A percentile compares a stretch with the other conserved stretches of the same genome.
Evolutionary conservation across 306 rosid species (phyloP).

Genomic region (Ochetophila trinervis): DNA sequence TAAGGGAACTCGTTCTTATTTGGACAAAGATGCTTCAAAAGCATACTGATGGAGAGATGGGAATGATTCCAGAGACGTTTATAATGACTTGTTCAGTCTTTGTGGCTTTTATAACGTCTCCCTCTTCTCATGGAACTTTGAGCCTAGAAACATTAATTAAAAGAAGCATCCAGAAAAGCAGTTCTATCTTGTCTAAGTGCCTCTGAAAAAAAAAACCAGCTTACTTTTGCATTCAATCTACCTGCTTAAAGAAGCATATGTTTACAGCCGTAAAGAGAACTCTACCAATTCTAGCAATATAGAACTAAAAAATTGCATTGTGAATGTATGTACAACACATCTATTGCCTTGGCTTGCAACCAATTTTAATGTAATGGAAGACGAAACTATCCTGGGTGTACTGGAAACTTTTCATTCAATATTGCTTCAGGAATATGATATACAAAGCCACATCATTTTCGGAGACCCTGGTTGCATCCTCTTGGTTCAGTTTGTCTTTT

Average conservation of each 20-base stretch:
- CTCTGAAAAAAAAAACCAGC: conserved; percentile 44
- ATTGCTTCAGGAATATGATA: conserved; percentile 51
- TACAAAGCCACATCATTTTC: conserved; percentile 46
- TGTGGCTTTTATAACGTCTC: conserved; percentile 60
- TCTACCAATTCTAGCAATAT: conserved; percentile 29
- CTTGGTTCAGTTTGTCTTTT: conserved; percentile 85
- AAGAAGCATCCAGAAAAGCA: conserved; percentile 58
- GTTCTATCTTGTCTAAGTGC: conserved; percentile 58
- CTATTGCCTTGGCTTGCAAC: conserved; percentile 76
- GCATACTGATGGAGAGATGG: conserved; percentile 67
- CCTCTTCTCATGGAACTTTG: conserved; percentile 49
- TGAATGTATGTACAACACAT: conserved; percentile 50
- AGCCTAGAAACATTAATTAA: conserved; percentile 45
- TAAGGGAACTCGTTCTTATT: conserved; percentile 57
- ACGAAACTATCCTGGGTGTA: conserved; percentile 65
- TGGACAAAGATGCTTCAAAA: conserved; percentile 62
- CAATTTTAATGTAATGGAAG: conserved; percentile 61
- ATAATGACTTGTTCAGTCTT: conserved; percentile 58
- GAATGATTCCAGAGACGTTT: conserved; percentile 74
- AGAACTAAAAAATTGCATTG: conserved; percentile 45
- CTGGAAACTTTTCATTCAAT: conserved; percentile 73
- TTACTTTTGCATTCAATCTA: conserved; percentile 63
- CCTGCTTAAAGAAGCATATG: conserved; percentile 79
- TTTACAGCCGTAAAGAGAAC: conserved; percentile 51
- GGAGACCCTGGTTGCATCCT: conserved; percentile 47